Evolutionary conservation across 2,329 filamentous ascomycete species (phyloP).

Genomic region (Canariomyces notabilis): DNA sequence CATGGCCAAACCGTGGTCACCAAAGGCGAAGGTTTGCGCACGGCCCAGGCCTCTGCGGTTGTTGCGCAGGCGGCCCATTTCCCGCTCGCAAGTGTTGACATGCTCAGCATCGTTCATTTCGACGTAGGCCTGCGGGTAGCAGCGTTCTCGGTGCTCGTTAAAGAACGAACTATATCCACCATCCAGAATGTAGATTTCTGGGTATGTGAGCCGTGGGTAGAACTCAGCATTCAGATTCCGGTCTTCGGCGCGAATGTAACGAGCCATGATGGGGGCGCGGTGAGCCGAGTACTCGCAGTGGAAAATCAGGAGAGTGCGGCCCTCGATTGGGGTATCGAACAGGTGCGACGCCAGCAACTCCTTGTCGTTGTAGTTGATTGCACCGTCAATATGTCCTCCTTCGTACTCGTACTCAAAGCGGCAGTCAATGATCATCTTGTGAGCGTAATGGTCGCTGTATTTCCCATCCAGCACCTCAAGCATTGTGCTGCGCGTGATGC

Average conservation of each 20-base stretch:
- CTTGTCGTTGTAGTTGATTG: conserved; percentile 96
- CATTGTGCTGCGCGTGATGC: conserved; percentile 77
- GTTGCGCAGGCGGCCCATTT: conserved; percentile 88
- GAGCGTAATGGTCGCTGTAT: conserved; percentile 69
- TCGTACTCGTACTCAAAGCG: conserved; percentile 99
- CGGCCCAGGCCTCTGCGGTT: conserved; percentile 75
- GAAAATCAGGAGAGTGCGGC: conserved; percentile 78
- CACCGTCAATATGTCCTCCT: conserved; percentile 88
- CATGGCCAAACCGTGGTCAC: conserved; percentile 57
- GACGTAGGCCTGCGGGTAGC: conserved; percentile 92
- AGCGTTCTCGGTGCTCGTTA: conserved; percentile 68
- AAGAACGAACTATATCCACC: conserved; percentile 97
- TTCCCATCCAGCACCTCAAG: conserved; percentile 83
- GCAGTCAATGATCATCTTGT: conserved; percentile 88
- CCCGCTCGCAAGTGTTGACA: conserved; percentile 86
- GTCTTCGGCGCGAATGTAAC: conserved; percentile 85
- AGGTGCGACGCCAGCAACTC: conserved; percentile 75
- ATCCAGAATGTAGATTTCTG: conserved; percentile 94
- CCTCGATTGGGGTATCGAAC: conserved; percentile 62
- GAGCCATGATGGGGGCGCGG: conserved; percentile 92
- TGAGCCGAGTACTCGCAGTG: conserved; percentile 99
- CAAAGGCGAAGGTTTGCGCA: conserved; percentile 93
- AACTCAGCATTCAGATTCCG: conserved; percentile 77
- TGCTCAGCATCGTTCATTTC: conserved; percentile 94
- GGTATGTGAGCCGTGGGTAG: conserved; percentile 88